These are phyloP conservation scores for Rhizopogon vesiculosus DNA, from an alignment of 768 basidiomycete species.

Conservation along the genomic window DNA sequence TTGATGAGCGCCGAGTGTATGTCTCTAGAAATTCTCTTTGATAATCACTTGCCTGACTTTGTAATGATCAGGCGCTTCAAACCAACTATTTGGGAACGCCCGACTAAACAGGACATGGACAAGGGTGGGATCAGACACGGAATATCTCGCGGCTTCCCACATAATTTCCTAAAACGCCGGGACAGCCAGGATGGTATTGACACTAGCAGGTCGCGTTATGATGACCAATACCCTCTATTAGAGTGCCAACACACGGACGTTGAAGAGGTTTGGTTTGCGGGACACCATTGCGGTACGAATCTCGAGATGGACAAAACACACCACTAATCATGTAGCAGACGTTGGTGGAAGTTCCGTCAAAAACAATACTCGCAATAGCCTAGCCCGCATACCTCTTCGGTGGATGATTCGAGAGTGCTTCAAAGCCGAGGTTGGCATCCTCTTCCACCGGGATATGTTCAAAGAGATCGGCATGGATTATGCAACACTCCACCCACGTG, in stretches of 20 bases:
- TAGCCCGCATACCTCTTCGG: conserved; percentile 68
- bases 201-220: conserved; percentile 1
- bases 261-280: conserved; percentile 79
- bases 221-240: conserved; percentile 25
- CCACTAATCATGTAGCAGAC: conserved; percentile 35
- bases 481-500: conserved; percentile 35
- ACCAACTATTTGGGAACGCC: conserved; percentile 33
- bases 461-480: conserved; percentile 43
- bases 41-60: conserved; percentile 31
- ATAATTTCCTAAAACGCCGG: background rate
- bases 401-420: conserved; percentile 77
- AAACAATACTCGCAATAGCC: conserved; percentile 51
- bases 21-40: background rate
- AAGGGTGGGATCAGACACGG: conserved; percentile 43
- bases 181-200: background rate
- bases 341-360: conserved; percentile 68
- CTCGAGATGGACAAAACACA: background rate
- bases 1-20: conserved; percentile 62
- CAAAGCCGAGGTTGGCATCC: conserved; percentile 48
- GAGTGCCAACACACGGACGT: conserved; percentile 50
- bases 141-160: conserved; percentile 35
- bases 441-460: conserved; percentile 47
- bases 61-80: conserved; percentile 28
- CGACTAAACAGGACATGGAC: conserved; percentile 33
- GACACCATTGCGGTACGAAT: conserved; percentile 61